Base-by-base conservation (phyloP, 805 yeast species). In the Starmerella geochares region DNA sequence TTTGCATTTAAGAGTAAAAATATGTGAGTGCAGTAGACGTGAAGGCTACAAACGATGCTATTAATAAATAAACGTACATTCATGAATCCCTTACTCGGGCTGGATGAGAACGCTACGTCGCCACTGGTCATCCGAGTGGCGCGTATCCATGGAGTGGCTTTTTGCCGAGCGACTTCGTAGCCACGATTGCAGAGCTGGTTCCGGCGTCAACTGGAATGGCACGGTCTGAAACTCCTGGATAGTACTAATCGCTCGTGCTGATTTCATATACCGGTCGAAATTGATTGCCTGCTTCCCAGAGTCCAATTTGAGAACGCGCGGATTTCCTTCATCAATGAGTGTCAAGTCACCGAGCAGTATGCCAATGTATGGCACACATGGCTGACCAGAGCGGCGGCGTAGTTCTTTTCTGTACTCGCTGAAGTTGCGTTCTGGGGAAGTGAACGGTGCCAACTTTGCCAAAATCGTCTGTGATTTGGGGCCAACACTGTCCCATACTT, bases 261-360 rank as follows among this genome's bases (percentile, higher is more conserved):
- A 40, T n/a, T 65, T 58, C 36, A 56, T 51, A 49, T 64, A 65
- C 29, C 67, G 58, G 45, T 67, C 70, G 37, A 67, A 61, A 49
- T 67, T 67, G 53, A 67, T 60, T 23, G 62, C 58, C 1, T 43
- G 46, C 9, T 47, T 43, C 16, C 54, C 56, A 17, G 45, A 29
- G n/a, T 45, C 51, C 19, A 49, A 16, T 14, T 45, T 23, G 35
- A 59, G 44, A n/a, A 25, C 17, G 24, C 57, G 57, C 14, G 67
- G 61, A 49, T 65, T 67, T 25, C 71, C 71, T 50, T 67, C 71
- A 38, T 62, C 67, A 28, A 65, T 57, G 38, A 67, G 60, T 14
- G 66, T 65, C 39, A 67, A 49, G 38, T 67, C 71, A n/a, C 65
- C 56, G 7, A 65, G 57, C 35, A 60, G 59, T 3, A 66, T 54